A percentile compares a stretch with the other conserved stretches of the same genome.
Conservation (phyloP, 176 grass and related monocot genomes). For the Eremochloa ophiuroides region DNA sequence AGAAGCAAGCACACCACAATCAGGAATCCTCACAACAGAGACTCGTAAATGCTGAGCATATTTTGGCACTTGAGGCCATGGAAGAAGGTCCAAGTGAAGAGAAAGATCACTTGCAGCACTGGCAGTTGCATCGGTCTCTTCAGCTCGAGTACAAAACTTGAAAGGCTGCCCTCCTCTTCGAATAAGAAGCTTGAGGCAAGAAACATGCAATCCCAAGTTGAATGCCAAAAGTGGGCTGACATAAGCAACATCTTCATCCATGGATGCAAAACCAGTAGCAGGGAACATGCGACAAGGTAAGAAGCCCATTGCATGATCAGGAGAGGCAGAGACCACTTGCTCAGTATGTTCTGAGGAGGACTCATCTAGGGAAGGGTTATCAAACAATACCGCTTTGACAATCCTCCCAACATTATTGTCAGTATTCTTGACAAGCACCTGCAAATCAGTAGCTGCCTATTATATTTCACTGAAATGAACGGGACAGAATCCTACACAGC, state of each 20-base stretch:
- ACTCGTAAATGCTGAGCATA: conserved; percentile 79
- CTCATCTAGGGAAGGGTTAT: conserved; percentile 30
- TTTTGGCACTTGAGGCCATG: conserved; percentile 65
- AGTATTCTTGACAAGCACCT: conserved; percentile 92
- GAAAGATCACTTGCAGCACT: conserved; percentile 27
- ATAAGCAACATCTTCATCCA: conserved; percentile 58
- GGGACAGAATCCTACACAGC: not conserved
- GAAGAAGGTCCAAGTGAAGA: conserved; percentile 62
- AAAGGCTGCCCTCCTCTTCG: conserved; percentile 45
- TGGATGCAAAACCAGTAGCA: not conserved
- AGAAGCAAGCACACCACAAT: conserved; percentile 83
- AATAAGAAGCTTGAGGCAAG: conserved; percentile 69
- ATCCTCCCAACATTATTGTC: conserved; percentile 81
- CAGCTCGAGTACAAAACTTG: conserved; percentile 44
- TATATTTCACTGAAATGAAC: not conserved
- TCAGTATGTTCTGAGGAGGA: conserved; percentile 10
- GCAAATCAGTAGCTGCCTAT: conserved; percentile 12
- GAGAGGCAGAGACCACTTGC: conserved; percentile 9
- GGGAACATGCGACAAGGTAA: conserved; percentile 51
- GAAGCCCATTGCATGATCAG: conserved; percentile 50
- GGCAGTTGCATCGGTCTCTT: not conserved
- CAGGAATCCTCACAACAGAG: conserved; percentile 85
- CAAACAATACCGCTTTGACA: conserved; percentile 61
- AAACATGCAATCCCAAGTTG: conserved; percentile 83
- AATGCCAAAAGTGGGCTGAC: conserved; percentile 87